Evolutionary conservation across 139 green algal genomes (phyloP), one percentile per base, ranked within the genome.

Genomic region (Chlamydomonas sphaeroides): DNA sequence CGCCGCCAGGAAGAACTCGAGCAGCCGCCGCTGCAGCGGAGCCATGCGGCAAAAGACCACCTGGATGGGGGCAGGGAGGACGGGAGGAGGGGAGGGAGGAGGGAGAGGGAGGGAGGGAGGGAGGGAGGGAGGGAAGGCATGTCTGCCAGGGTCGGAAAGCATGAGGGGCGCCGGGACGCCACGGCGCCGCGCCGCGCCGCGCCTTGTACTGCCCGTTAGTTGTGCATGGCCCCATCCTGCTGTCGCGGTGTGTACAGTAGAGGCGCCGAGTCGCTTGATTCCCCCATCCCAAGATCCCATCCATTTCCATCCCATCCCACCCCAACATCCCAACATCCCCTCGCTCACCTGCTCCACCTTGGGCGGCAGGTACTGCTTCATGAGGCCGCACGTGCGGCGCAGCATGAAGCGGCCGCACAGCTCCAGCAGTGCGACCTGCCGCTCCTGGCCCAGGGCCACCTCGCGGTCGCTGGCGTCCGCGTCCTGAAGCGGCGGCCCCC

Each of bases 351-450:
- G 89, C 83, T 91, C 87, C 35, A 94, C 93, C 91, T 99, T 99
- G 74, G 96, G 92, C 26, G 97, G 97, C 83, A 99, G 93, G 88
- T 98, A 96, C 65, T 95, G 89, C 57, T 90, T 94, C 57, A 99
- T 92, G 35, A 99, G 89, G 0, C 88, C 88, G 84, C 98, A 99
- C 66, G 95, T 98, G 69, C 97, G 83, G 33, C 97, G 83, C 70
- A 99, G 90, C 86, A 99, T 98, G 91, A 99, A 99, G 39, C 93
- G 82, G 84, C 97, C 98, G 65, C 98, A 96, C 38, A 98, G 89
- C 39, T 90, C 82, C 69, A 88, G 94, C 42, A 99, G 91, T 88
- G 96, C 90, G 0, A 61, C 73, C 41, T 87, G 93, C 39, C 93
- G 88, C 88, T 96, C 91, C 7, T 87, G 35, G 18, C 89, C 93